Evolutionary conservation across 805 yeast species (phyloP).

Genomic region (Candida loeiensis): DNA sequence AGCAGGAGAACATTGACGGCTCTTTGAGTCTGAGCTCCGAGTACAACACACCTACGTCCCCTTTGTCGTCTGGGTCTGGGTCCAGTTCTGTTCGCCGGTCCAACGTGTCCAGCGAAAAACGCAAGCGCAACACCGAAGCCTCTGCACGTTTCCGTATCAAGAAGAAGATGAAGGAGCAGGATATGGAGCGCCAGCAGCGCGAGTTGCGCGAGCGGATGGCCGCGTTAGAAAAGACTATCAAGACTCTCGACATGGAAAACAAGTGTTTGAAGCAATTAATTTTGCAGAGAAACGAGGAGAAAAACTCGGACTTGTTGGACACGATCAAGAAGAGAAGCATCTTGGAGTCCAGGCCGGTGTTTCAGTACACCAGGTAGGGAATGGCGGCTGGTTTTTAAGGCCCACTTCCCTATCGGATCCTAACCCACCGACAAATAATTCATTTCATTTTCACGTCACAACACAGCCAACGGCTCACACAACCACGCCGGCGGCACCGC

Average conservation of each 20-base stretch:
- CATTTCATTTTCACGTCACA: conserved; percentile 8
- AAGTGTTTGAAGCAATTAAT: conserved; percentile 77
- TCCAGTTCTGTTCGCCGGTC: conserved; percentile 6
- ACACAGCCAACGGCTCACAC: conserved; percentile 14
- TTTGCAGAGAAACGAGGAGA: conserved; percentile 61
- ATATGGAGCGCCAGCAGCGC: conserved; percentile 73
- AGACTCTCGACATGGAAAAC: conserved; percentile 91
- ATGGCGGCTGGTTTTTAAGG: neutral
- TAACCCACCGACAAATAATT: neutral
- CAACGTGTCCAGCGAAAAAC: conserved; percentile 59
- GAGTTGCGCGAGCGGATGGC: conserved; percentile 68
- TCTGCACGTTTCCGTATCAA: conserved; percentile 89
- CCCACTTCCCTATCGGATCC: neutral
- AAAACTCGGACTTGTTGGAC: conserved; percentile 26
- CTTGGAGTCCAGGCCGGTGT: conserved; percentile 20
- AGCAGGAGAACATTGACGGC: neutral
- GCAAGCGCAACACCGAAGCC: conserved; percentile 89
- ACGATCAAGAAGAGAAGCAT: conserved; percentile 26
- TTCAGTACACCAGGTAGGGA: conserved; percentile 28
- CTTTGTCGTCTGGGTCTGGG: conserved; percentile 3
- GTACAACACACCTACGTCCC: conserved; percentile 4
- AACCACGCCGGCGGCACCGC: conserved; percentile 6
- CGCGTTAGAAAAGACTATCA: conserved; percentile 66
- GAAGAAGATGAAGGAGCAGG: conserved; percentile 89
- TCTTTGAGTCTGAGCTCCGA: conserved; percentile 3